These are phyloP conservation scores for Trametes polyzona DNA, from an alignment of 1,284 basidiomycete species.

Conservation along the genomic window DNA sequence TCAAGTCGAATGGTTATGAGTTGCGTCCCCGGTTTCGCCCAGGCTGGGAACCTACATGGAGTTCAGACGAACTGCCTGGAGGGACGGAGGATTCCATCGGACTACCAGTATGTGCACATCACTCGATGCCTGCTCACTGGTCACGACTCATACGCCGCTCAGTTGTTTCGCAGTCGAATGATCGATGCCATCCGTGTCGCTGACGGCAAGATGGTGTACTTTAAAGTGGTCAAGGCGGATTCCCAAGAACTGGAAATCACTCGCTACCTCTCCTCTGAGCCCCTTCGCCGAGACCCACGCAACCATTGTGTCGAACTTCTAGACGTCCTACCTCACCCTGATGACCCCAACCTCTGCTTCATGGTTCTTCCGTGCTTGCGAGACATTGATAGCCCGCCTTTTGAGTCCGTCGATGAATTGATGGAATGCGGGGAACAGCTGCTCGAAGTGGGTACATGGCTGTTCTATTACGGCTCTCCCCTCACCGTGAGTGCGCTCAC, in stretches of 20 bases:
- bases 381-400: slow-evolving; percentile 24
- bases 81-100: no score
- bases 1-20: no score
- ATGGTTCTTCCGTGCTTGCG: slow-evolving; percentile 38
- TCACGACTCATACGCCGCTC: no score
- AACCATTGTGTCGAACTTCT: slow-evolving; percentile 39
- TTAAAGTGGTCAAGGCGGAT: slow-evolving; percentile 26
- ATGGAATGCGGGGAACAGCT: slow-evolving; percentile 33
- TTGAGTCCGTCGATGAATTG: slow-evolving; percentile 29
- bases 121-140: no score
- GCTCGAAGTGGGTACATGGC: slow-evolving; percentile 31
- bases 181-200: slow-evolving; percentile 34
- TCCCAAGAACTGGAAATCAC: slow-evolving; percentile 23
- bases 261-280: slow-evolving; percentile 3
- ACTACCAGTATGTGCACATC: no score
- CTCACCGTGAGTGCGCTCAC: neutral
- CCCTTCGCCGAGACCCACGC: slow-evolving; percentile 21
- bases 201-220: slow-evolving; percentile 29
- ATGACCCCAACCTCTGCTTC: slow-evolving; percentile 17
- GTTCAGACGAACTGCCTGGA: no score
- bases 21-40: no score
- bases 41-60: no score
- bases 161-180: no score
- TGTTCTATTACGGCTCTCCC: no score
- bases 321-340: slow-evolving; percentile 29